Percentiles rank a stretch among this genome's conserved stretches.
Evolutionary conservation across 2,329 filamentous ascomycete species (phyloP).

Genomic region (Dothideomycetidae sp.): DNA sequence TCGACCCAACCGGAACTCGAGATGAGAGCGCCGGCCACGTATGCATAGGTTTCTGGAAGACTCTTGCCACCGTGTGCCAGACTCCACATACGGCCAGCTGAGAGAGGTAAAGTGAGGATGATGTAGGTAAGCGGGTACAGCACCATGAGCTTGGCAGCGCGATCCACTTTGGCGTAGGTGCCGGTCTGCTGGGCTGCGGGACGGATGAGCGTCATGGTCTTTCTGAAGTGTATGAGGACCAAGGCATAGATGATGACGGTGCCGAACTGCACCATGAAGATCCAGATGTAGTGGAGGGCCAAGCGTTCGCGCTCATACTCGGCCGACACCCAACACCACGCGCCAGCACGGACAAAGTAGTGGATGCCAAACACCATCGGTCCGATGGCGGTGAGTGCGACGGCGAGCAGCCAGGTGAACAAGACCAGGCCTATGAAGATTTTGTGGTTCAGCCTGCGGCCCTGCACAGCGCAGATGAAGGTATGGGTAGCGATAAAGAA

Average conservation of each 20-base stretch:
- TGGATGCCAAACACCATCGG: slow-evolving; percentile 23
- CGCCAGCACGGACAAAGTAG: slow-evolving; percentile 49
- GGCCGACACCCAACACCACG: slow-evolving; percentile 54
- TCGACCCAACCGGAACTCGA: slow-evolving; percentile 47
- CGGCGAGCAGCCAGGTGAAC: slow-evolving; percentile 44
- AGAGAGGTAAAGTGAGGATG: slow-evolving; percentile 52
- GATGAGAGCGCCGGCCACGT: slow-evolving; percentile 40
- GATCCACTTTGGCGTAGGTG: slow-evolving; percentile 17
- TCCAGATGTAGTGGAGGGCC: slow-evolving; percentile 50
- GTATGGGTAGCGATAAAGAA: slow-evolving; percentile 52
- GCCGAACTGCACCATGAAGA: slow-evolving; percentile 41
- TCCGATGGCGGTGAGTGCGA: slow-evolving; percentile 41
- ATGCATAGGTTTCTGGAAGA: slow-evolving; percentile 30
- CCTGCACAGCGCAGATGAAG: slow-evolving; percentile 46
- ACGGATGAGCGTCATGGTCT: slow-evolving; percentile 15
- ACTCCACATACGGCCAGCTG: slow-evolving; percentile 47
- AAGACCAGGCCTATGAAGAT: slow-evolving; percentile 37
- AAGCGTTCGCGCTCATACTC: slow-evolving; percentile 42
- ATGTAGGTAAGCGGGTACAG: slow-evolving; percentile 57
- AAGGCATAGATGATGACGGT: slow-evolving; percentile 37
- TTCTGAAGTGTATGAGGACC: slow-evolving; percentile 18
- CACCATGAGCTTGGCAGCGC: slow-evolving; percentile 43
- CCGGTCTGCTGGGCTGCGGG: slow-evolving; percentile 1
- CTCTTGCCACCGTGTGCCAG: slow-evolving; percentile 37
- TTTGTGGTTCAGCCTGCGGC: slow-evolving; percentile 38